Base-by-base conservation (phyloP, 768 basidiomycete genomes). In the Trametes elegans region DNA sequence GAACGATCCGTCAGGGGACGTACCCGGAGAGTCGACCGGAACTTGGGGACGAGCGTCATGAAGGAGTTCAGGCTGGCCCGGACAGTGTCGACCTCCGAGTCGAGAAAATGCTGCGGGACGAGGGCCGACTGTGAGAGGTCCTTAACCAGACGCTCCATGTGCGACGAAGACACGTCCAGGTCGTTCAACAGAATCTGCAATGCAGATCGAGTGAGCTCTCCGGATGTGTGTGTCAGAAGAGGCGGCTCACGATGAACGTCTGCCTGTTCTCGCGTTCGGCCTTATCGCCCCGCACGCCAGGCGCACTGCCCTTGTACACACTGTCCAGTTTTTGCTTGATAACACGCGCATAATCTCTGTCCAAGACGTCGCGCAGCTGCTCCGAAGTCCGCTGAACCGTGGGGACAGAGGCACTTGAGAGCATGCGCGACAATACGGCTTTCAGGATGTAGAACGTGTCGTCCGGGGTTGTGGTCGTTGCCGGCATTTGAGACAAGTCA, bases 391-490 rank as follows among this genome's bases (percentile, higher is more conserved):
- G 76, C 55, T 81, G 75, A 2, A 92, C 76, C 3, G 79, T 81
- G 5, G 68, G 65, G 3, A 83, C 59, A 3, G 87, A 87, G 0
- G 92, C 93, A 0, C 89, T 88, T 0, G 90, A 87, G 16, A 97
- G 67, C 28, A 93, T 71, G 10, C 97, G 82, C 18, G 82, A 76
- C 5, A 94, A 76, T 3, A 95, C 86, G 7, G 84, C 78, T 70
- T 97, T 98, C 55, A 98, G 76, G 53, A 99, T 87, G 71, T 97
- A 99, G 73, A 98, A 99, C 2, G 88, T 89, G 62, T 98, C 97
- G 68, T 99, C 97, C 0, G 92, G 91, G 0, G 83, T 84, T 0
- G 90, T 93, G 0, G 88, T 90, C 1, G 77, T 81, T 10, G 79
- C 74, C 46, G 80, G 91, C 35, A 63, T 73, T 53, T 87, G 80